Percentiles rank a stretch among this genome's conserved stretches.
These are phyloP conservation scores for Penicillium psychrofluorescens DNA, from an alignment of 495 filamentous ascomycete species.

Conservation along the genomic window DNA sequence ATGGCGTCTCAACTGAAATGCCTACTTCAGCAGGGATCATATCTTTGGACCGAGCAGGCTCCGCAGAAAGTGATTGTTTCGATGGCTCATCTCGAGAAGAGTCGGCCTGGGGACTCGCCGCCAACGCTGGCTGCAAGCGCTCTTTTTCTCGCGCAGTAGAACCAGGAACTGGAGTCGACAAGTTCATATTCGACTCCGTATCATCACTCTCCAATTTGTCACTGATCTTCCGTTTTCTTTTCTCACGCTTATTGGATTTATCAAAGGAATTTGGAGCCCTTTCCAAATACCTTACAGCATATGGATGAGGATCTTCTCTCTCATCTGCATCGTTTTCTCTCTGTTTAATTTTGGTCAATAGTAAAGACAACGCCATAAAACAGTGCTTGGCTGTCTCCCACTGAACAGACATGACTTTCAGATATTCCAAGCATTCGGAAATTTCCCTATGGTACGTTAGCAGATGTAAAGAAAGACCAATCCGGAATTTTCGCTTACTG, in stretches of 20 bases:
- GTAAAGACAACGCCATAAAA: constrained; percentile 21
- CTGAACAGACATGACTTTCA: constrained; percentile 28
- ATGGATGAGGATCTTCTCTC: constrained; percentile 5
- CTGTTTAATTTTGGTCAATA: constrained; percentile 20
- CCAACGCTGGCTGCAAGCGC: too few species aligned
- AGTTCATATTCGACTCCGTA: too few species aligned
- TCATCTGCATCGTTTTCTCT: background rate
- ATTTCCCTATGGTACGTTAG: constrained; percentile 24
- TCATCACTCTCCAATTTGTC: too few species aligned
- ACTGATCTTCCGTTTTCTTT: background rate
- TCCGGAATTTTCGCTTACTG: constrained; percentile 16
- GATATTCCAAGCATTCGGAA: constrained; percentile 18
- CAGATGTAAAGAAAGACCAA: background rate
- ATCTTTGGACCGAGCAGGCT: background rate
- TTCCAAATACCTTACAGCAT: constrained; percentile 3
- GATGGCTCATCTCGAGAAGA: background rate
- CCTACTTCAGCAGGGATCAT: background rate
- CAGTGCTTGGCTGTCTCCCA: constrained; percentile 38
- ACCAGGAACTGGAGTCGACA: too few species aligned
- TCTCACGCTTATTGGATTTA: background rate
- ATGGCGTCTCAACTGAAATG: background rate
- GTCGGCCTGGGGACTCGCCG: too few species aligned
- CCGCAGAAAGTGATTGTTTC: background rate
- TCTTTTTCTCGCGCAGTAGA: too few species aligned
- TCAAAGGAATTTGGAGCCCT: background rate